Evolutionary conservation across 495 filamentous ascomycete species (phyloP).

Genomic region (Neurospora sp.): DNA sequence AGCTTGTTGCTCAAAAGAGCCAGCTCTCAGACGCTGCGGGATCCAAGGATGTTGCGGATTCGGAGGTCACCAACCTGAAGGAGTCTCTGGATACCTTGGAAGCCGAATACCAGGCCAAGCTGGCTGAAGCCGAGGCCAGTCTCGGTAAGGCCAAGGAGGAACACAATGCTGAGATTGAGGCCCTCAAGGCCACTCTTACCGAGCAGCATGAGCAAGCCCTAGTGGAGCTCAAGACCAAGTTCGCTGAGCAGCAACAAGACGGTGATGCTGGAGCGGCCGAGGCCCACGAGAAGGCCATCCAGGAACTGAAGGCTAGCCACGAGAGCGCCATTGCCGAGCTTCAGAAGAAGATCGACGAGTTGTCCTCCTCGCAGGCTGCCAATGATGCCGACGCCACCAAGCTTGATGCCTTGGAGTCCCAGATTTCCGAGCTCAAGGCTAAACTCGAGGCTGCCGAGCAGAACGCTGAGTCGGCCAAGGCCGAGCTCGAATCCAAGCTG

Average conservation of each 20-base stretch:
- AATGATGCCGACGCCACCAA: constrained; percentile 23
- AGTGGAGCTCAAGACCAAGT: constrained; percentile 30
- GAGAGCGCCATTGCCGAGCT: constrained; percentile 27
- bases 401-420: constrained; percentile 28
- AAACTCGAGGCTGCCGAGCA: constrained; percentile 25
- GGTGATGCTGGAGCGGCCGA: constrained; percentile 19
- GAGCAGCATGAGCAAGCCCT: constrained; percentile 32
- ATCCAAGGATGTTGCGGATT: constrained; percentile 28
- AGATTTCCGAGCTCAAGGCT: constrained; percentile 32
- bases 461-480: constrained; percentile 28
- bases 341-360: constrained; percentile 33
- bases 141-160: constrained; percentile 26
- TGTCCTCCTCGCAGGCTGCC: constrained; percentile 22
- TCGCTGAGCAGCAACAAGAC: constrained; percentile 30
- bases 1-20: constrained; percentile 25
- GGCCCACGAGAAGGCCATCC: constrained; percentile 27
- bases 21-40: constrained; percentile 25
- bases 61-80: constrained; percentile 32
- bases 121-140: constrained; percentile 23
- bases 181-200: constrained; percentile 29
- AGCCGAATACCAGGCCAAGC: constrained; percentile 26
- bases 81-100: constrained; percentile 31
- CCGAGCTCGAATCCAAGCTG: constrained; percentile 24
- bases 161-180: constrained; percentile 31
- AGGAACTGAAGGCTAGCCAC: constrained; percentile 33